Conservation (phyloP, 1,284 basidiomycete genomes). For the Apiotrichum gracile region DNA sequence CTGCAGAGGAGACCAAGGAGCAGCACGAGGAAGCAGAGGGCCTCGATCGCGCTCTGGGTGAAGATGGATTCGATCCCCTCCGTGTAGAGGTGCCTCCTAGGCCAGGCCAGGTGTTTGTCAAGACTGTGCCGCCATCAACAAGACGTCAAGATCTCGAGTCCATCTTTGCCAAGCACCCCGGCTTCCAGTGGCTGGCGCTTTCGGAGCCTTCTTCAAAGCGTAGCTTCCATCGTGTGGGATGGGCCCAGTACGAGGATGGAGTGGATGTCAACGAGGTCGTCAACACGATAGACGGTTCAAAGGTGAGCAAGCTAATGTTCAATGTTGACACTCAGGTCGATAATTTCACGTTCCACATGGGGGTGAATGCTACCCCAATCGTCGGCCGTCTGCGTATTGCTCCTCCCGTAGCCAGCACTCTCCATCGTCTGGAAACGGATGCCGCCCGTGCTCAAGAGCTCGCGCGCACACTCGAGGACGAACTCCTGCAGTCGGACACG, state of each 20-base stretch:
- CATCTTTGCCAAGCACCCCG: slow-evolving; percentile 52
- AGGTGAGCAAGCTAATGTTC: slow-evolving; percentile 53
- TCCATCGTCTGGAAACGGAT: slow-evolving; percentile 72
- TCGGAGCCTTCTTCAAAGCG: slow-evolving; percentile 84
- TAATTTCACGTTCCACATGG: slow-evolving; percentile 84
- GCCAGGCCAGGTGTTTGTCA: slow-evolving; percentile 85
- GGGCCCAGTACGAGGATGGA: slow-evolving; percentile 77
- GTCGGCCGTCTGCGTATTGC: slow-evolving; percentile 68
- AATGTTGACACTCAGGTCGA: slow-evolving; percentile 61
- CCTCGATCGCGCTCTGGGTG: slow-evolving; percentile 31
- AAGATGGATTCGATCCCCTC: slow-evolving; percentile 55
- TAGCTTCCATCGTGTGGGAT: slow-evolving; percentile 84
- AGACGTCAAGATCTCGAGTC: slow-evolving; percentile 79
- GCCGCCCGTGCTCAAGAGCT: slow-evolving; percentile 65
- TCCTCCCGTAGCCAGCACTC: slow-evolving; percentile 70
- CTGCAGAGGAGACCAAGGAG: slow-evolving; percentile 3
- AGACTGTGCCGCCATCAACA: slow-evolving; percentile 85
- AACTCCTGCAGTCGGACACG: slow-evolving; percentile 43
- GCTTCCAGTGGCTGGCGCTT: slow-evolving; percentile 66
- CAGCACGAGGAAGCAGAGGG: slow-evolving; percentile 32
- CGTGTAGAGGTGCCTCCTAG: slow-evolving; percentile 63
- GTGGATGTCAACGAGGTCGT: slow-evolving; percentile 71
- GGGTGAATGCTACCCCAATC: slow-evolving; percentile 71
- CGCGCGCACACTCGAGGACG: slow-evolving; percentile 64
- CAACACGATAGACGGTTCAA: slow-evolving; percentile 68